Evolutionary conservation across 116 monocot genomes (phyloP), one percentile per base, ranked within the genome.

Genomic region (Phalaenopsis hybrid): DNA sequence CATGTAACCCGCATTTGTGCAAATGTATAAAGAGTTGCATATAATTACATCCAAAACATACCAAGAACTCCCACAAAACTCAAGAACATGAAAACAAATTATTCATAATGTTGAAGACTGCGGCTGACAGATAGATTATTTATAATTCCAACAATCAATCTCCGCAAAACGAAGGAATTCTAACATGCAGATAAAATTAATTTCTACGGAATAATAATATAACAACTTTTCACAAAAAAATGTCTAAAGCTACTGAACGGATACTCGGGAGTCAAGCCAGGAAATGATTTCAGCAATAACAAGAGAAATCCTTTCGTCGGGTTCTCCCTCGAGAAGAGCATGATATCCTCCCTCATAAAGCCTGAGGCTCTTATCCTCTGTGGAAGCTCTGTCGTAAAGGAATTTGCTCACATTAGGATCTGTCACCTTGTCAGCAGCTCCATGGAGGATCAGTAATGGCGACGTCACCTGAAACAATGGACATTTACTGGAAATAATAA

Each of bases 381-480:
- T 88, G 57, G 87, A 80, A 21, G 98, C 89, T 59, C 83, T 89
- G 20, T 90, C 88, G 59, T 91, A 98, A 7, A 98, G 88, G 74
- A 88, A 93, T 79, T 88, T 86, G 87, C 98, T 98, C 37, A 92
- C 95, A 43, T 82, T 78, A 51, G 98, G 98, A 82, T 98, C 98
- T 44, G 98, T 98, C 5, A 98, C 89, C 81, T 87, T 87, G 85
- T 98, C 98, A 8, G 93, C 92, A 77, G 94, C 95, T 88, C 98
- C 98, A 84, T 98, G 98, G 58, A 98, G 93, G 79, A 98, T 87
- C 21, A 98, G 82, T 70, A 98, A 83, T 70, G 95, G 93, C 57
- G 86, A 85, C 70, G 86, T 93, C 59, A 96, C 92, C 96, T 95
- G 82, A 58, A 46, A 2, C 11, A 16, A 72, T 34, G 15, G 37